Evolutionary conservation across 1,139 yeast genomes (phyloP).

Genomic region (Kodamaea plutei): DNA sequence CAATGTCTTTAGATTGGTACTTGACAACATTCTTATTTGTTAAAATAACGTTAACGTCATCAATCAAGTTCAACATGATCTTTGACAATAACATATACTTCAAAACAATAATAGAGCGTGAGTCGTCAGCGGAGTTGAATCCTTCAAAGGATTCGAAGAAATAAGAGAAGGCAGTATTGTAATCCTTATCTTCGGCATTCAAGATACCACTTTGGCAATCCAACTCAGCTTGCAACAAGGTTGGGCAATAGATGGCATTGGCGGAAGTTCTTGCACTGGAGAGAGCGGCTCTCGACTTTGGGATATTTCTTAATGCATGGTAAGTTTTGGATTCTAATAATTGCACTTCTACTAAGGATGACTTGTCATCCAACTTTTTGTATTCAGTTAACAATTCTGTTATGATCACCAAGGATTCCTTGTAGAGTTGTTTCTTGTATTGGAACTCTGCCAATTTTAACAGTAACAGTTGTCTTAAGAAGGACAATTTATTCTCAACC

Average conservation of each 20-base stretch:
- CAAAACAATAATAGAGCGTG: slow-evolving; percentile 69
- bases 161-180: slow-evolving; percentile 92
- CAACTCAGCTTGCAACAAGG: slow-evolving; percentile 89
- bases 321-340: slow-evolving; percentile 85
- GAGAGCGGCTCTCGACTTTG: slow-evolving; percentile 89
- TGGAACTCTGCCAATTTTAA: slow-evolving; percentile 76
- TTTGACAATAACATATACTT: slow-evolving; percentile 91
- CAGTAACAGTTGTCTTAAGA: slow-evolving; percentile 83
- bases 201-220: slow-evolving; percentile 94
- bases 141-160: slow-evolving; percentile 95
- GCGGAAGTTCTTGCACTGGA: slow-evolving; percentile 97
- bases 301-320: slow-evolving; percentile 85
- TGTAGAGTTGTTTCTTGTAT: slow-evolving; percentile 60
- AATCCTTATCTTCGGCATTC: slow-evolving; percentile 96
- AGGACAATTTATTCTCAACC: slow-evolving; percentile 72
- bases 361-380: slow-evolving; percentile 91
- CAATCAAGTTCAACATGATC: slow-evolving; percentile 85
- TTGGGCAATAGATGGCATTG: slow-evolving; percentile 91
- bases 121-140: slow-evolving; percentile 59
- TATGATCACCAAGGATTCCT: slow-evolving; percentile 70
- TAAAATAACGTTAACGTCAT: slow-evolving; percentile 77
- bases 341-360: slow-evolving; percentile 93
- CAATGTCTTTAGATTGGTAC: slow-evolving; percentile 71
- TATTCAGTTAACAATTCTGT: slow-evolving; percentile 74
- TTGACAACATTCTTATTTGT: slow-evolving; percentile 76